Percentiles rank a stretch among this genome's conserved stretches.
These are phyloP conservation scores for Fraxinus excelsior DNA, from an alignment of 257 asterid species.

Conservation along the genomic window DNA sequence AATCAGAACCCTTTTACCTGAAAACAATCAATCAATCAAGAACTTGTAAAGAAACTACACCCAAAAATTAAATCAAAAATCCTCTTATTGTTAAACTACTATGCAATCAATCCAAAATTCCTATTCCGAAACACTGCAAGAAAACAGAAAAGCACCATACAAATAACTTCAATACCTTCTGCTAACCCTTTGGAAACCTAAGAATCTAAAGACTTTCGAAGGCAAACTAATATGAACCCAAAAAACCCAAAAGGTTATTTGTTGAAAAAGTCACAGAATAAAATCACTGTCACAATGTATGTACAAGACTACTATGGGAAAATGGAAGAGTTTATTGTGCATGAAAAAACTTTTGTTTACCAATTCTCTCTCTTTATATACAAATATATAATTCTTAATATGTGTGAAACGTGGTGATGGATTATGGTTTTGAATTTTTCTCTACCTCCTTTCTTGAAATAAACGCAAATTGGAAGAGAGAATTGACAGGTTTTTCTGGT, in stretches of 20 bases:
- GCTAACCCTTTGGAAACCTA: not conserved
- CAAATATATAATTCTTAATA: not conserved
- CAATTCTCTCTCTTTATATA: not conserved
- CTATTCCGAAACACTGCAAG: not conserved
- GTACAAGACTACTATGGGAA: not conserved
- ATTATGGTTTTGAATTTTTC: slow-evolving; percentile 9
- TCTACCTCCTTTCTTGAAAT: slow-evolving; percentile 2
- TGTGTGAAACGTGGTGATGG: not conserved
- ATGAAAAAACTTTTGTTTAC: not conserved
- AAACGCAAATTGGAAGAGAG: not conserved
- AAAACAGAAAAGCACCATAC: not conserved
- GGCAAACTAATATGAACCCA: not conserved
- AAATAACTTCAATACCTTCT: not conserved
- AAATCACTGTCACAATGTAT: not conserved
- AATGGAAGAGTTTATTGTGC: not conserved
- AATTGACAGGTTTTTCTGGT: slow-evolving; percentile 25
- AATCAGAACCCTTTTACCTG: not conserved
- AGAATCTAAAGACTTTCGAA: not conserved
- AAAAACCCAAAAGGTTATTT: not conserved
- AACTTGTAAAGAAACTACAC: not conserved
- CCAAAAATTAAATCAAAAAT: not conserved
- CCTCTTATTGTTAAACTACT: not conserved
- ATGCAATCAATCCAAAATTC: not conserved
- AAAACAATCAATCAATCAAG: not conserved
- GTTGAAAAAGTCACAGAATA: not conserved